These are phyloP conservation scores for Citrullus amarus DNA, from an alignment of 306 rosid species.

Conservation along the genomic window DNA sequence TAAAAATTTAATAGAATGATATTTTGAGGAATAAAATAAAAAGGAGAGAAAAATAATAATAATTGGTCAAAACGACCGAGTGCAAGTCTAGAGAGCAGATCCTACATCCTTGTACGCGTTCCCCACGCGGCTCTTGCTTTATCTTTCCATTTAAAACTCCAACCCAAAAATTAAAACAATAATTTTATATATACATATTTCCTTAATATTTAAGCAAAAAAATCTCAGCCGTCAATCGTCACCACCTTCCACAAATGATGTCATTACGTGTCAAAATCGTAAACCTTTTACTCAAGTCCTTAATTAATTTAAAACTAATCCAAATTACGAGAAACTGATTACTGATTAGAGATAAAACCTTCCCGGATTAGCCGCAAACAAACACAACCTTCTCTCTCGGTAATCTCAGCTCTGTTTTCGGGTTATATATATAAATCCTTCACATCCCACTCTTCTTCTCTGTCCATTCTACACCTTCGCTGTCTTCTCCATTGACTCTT, in stretches of 20 bases:
- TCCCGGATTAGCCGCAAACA: constrained; percentile 8
- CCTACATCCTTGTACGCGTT: constrained; percentile 2
- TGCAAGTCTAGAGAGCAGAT: neutral
- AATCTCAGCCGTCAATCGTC: neutral
- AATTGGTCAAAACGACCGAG: neutral
- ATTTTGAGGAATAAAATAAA: neutral
- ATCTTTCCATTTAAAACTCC: neutral
- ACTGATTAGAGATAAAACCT: neutral
- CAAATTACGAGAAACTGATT: neutral
- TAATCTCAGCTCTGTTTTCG: neutral
- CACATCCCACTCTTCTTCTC: neutral
- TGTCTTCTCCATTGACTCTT: neutral
- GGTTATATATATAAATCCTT: neutral
- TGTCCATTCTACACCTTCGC: neutral
- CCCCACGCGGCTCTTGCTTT: neutral
- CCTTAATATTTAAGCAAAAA: neutral
- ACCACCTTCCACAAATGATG: neutral
- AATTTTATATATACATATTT: neutral
- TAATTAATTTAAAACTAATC: neutral
- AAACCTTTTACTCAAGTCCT: neutral
- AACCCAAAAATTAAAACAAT: neutral
- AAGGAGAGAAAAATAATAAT: neutral
- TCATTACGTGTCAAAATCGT: constrained; percentile 7
- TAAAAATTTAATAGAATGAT: neutral
- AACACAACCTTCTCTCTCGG: constrained; percentile 1